phyloP scores from a whole-genome alignment of 2,329 filamentous ascomycete genomes.

The Pseudopithomyces maydicus region DNA sequence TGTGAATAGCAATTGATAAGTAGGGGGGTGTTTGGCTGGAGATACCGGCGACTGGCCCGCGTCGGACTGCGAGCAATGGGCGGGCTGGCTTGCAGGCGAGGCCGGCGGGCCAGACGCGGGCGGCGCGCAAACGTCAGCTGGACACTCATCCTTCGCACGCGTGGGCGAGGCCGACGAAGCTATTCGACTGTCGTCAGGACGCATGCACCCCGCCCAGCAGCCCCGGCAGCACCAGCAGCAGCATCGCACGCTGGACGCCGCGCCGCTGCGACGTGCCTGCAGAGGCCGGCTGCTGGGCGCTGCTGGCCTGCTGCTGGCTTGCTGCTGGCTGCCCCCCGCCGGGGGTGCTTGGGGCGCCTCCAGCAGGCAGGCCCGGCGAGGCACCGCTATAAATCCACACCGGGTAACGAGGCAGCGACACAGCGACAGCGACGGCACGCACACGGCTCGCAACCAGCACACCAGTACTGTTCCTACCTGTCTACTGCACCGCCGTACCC shows the following conservation, averaged over 20 bases:
- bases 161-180: slow-evolving; percentile 16
- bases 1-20: not conserved
- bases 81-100: not conserved
- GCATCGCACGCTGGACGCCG: not conserved
- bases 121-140: slow-evolving; percentile 7
- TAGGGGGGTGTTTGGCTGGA: not conserved
- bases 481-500: too few species aligned
- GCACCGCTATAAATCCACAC: too few species aligned
- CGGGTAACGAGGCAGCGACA: too few species aligned
- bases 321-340: too few species aligned
- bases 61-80: not conserved
- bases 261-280: too few species aligned
- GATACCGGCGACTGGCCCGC: not conserved
- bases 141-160: slow-evolving; percentile 4
- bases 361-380: too few species aligned
- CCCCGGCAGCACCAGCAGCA: not conserved
- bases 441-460: too few species aligned
- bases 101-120: not conserved
- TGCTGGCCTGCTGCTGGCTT: too few species aligned
- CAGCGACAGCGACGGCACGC: too few species aligned
- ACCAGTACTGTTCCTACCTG: too few species aligned
- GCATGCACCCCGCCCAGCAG: not conserved
- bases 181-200: slow-evolving; percentile 13
- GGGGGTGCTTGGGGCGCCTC: too few species aligned
- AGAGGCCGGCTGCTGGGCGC: too few species aligned